Percentiles rank a stretch among this genome's conserved stretches.
Evolutionary conservation across 2,329 filamentous ascomycete species (phyloP).

Genomic region (Fusarium paranaense): DNA sequence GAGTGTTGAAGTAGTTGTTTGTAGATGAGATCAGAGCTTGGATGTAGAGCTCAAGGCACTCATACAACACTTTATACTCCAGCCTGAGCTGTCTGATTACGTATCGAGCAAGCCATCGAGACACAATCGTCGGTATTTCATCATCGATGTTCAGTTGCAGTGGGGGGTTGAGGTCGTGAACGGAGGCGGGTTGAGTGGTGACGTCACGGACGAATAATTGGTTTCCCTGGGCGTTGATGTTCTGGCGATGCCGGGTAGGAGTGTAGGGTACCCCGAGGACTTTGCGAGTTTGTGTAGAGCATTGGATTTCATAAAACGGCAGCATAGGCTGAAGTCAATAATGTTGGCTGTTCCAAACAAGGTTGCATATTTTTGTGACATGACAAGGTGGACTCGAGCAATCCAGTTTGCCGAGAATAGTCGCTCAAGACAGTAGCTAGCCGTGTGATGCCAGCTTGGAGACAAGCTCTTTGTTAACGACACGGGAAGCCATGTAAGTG

Average conservation of each 20-base stretch:
- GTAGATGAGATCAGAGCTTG: conserved; percentile 16
- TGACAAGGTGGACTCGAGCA: not conserved
- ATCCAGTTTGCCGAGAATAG: not conserved
- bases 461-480: not conserved
- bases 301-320: not conserved
- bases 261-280: not conserved
- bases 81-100: conserved; percentile 17
- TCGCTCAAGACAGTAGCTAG: not conserved
- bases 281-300: not conserved
- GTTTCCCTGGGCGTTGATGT: not conserved
- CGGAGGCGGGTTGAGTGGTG: conserved; percentile 23
- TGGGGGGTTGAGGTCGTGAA: conserved; percentile 27
- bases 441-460: not conserved
- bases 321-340: not conserved
- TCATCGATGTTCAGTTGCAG: conserved; percentile 39
- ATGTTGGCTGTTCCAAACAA: not conserved
- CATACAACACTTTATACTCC: conserved; percentile 33
- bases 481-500: not conserved
- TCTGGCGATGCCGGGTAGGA: not conserved
- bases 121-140: conserved; percentile 43
- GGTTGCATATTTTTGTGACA: not conserved
- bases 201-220: conserved; percentile 26
- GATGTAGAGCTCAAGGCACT: conserved; percentile 6
- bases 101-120: conserved; percentile 31
- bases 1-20: conserved; percentile 16